Base-by-base conservation (phyloP, 805 yeast species). In the Candida insectalens region DNA sequence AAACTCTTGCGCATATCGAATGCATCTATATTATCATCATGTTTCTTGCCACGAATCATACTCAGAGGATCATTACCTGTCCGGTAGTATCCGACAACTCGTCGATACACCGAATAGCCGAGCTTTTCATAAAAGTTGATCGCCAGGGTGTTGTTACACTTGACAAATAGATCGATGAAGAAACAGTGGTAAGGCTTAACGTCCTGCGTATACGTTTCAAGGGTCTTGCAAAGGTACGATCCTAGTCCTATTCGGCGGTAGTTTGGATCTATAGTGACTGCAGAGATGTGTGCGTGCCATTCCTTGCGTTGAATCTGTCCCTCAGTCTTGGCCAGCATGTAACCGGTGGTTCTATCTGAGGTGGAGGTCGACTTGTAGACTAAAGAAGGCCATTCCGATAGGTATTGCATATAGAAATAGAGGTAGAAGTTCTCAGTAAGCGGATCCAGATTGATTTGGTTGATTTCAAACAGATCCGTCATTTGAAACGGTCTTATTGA, bases 281-380 rank as follows among this genome's bases (percentile, higher is more conserved):
- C 97, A 0, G 97, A 85, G 32, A 92, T 87, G 55, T 92, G 99
- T 1, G 95, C 74, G 51, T 92, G 99, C 95, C 96, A 89, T 39
- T 87, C 92, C 30, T 68, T 73, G 4, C 69, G 74, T n/a, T 18
- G 14, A 7, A 31, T 29, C 25, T 64, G 64, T 0, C 98, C 98
- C 54, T 92, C 98, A 1, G 94, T 78, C 55, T 92, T 92, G n/a
- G 94, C 97, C 75, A 92, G 75, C 94, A 92, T 79, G 51, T 82
- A 81, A 1, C 88, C 89, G 22, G 83, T 64, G 19, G 63, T 59
- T 30, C 53, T 57, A 14, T 44, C 46, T 4, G 43, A 31, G 9
- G 51, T 41, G n/a, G 57, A 53, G 2, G 46, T 46, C 8, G 88
- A 73, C 51, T 85, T 81, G 70, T 87, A 89, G 57, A 87, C 81